Percentiles rank a stretch among this genome's conserved stretches.
Conservation (phyloP, 2,329 filamentous ascomycete species). For the Penicillium polonicum region DNA sequence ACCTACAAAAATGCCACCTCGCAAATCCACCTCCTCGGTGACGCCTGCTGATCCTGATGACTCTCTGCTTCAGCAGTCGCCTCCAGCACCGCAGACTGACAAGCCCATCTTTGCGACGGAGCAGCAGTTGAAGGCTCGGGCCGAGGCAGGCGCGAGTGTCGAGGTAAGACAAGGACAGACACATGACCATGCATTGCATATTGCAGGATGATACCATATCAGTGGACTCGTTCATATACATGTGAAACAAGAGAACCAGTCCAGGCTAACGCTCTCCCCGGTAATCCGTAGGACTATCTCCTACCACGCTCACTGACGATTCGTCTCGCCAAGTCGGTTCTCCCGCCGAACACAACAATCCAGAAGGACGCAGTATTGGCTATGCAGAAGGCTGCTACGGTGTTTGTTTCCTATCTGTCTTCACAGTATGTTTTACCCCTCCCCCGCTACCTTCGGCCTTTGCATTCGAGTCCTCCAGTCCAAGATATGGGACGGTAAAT, state of each 20-base stretch:
- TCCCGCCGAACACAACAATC: conserved; percentile 64
- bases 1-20: conserved; percentile 32
- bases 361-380: conserved; percentile 65
- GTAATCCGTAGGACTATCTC: conserved; percentile 54
- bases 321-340: conserved; percentile 61
- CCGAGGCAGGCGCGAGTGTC: conserved; percentile 40
- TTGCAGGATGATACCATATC: not conserved
- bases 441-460: not conserved
- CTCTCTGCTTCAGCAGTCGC: conserved; percentile 17
- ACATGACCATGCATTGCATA: not conserved
- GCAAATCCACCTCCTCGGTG: conserved; percentile 38
- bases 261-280: not conserved
- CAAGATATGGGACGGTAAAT: not conserved
- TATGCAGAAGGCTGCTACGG: conserved; percentile 64
- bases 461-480: not conserved
- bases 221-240: not conserved
- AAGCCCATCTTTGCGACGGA: conserved; percentile 38
- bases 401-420: conserved; percentile 65
- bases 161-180: conserved; percentile 31
- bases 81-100: conserved; percentile 17
- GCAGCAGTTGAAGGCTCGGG: conserved; percentile 41
- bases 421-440: conserved; percentile 49
- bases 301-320: conserved; percentile 63
- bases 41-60: conserved; percentile 25
- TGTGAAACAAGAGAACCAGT: not conserved